Percentiles rank a stretch among this genome's conserved stretches.
These are phyloP conservation scores for Wickerhamiella parazyma DNA, from an alignment of 805 yeast genomes.

Conservation along the genomic window DNA sequence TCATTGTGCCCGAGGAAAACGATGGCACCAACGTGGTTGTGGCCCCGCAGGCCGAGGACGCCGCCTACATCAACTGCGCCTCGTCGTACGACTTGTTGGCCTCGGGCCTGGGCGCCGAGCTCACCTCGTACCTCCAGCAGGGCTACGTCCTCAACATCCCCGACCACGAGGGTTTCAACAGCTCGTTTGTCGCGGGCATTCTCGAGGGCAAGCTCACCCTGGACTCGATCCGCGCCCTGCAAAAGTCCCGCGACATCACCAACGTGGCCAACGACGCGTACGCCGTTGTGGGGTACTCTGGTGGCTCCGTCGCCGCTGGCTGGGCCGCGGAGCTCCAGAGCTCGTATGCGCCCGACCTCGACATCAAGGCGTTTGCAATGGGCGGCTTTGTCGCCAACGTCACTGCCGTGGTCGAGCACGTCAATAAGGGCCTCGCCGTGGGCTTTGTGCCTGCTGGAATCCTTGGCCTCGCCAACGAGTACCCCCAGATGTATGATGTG, in stretches of 20 bases:
- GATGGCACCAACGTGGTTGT: conserved; percentile 15
- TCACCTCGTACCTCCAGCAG: conserved; percentile 12
- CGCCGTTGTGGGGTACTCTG: conserved; percentile 21
- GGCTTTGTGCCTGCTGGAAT: conserved; percentile 20
- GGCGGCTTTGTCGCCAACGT: conserved; percentile 19
- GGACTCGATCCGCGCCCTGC: conserved; percentile 23
- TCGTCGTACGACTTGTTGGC: conserved; percentile 16
- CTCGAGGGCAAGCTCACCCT: conserved; percentile 22
- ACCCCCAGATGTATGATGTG: conserved; percentile 13
- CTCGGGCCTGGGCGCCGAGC: conserved; percentile 8
- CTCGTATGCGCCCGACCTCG: conserved; percentile 22
- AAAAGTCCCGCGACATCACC: conserved; percentile 4
- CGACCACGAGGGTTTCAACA: conserved; percentile 19
- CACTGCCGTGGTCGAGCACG: conserved; percentile 10
- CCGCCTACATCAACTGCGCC: conserved; percentile 16
- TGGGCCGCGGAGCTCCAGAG: conserved; percentile 22
- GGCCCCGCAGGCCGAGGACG: conserved; percentile 18
- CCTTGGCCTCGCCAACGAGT: conserved; percentile 19
- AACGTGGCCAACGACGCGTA: conserved; percentile 1
- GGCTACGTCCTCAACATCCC: conserved; percentile 19
- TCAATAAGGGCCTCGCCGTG: conserved; percentile 14
- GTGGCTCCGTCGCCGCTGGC: conserved; percentile 22
- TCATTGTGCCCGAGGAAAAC: conserved; percentile 10
- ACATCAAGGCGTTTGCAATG: conserved; percentile 19
- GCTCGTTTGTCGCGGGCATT: conserved; percentile 18